Conservation (phyloP, 805 yeast species). For the Schwanniomyces occidentalis region DNA sequence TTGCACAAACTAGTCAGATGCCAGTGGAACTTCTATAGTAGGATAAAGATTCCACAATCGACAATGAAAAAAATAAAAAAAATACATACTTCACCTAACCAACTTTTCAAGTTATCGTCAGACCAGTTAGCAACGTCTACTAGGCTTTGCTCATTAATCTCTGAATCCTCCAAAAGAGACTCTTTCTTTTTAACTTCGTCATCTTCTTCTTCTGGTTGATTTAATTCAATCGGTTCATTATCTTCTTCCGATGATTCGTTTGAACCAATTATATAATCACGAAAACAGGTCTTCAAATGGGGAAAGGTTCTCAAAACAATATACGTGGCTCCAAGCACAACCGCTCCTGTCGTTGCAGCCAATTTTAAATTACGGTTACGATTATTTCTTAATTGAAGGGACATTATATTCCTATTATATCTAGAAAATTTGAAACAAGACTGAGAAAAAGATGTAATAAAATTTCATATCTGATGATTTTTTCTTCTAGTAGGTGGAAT, state of each 20-base stretch:
- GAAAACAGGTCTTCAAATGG: slow-evolving; percentile 38
- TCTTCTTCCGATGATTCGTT: slow-evolving; percentile 16
- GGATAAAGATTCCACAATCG: not conserved
- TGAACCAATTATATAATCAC: slow-evolving; percentile 21
- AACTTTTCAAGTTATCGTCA: slow-evolving; percentile 34
- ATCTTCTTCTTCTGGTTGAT: slow-evolving; percentile 8
- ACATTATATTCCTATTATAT: slow-evolving; percentile 11
- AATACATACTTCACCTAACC: slow-evolving; percentile 40
- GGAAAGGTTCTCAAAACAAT: slow-evolving; percentile 50
- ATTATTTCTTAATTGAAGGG: slow-evolving; percentile 15
- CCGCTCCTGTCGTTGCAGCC: slow-evolving; percentile 38
- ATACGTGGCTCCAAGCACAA: slow-evolving; percentile 42
- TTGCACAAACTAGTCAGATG: not conserved
- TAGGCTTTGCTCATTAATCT: slow-evolving; percentile 16
- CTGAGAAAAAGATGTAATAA: no score
- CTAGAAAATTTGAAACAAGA: no score
- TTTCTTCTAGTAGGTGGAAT: no score
- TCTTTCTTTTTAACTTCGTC: slow-evolving; percentile 1
- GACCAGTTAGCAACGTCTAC: slow-evolving; percentile 36
- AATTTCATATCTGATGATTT: no score
- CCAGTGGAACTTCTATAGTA: not conserved
- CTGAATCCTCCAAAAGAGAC: not conserved
- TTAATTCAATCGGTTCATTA: slow-evolving; percentile 24
- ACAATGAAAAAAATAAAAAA: not conserved
- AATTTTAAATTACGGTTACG: slow-evolving; percentile 12